Evolutionary conservation across 1,139 yeast genomes (phyloP).

Genomic region (Meyerozyma smithsonii): DNA sequence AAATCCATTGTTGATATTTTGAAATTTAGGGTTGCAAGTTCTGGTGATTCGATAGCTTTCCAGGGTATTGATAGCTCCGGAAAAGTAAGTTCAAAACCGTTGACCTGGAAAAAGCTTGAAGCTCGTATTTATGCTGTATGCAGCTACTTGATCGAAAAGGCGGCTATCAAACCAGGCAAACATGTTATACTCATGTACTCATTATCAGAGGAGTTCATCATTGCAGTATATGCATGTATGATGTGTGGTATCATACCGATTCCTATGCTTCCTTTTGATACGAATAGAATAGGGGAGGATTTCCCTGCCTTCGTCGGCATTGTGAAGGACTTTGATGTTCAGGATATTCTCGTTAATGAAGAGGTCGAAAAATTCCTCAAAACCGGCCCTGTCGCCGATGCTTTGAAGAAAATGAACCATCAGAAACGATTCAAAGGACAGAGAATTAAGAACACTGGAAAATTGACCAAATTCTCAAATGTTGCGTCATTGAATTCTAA

Average conservation of each 20-base stretch:
- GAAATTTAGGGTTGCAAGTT: constrained; percentile 71
- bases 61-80: constrained; percentile 54
- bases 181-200: constrained; percentile 79
- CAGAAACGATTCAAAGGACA: constrained; percentile 42
- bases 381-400: constrained; percentile 61
- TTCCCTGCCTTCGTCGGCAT: constrained; percentile 63
- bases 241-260: constrained; percentile 75
- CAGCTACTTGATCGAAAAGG: constrained; percentile 49
- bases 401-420: constrained; percentile 51
- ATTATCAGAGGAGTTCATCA: constrained; percentile 79
- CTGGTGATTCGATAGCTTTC: constrained; percentile 79
- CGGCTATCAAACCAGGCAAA: constrained; percentile 59
- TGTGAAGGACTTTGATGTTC: constrained; percentile 64
- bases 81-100: constrained; percentile 48
- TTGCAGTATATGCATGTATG: constrained; percentile 84
- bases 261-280: constrained; percentile 75
- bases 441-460: constrained; percentile 62
- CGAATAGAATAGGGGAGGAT: constrained; percentile 70
- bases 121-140: constrained; percentile 71
- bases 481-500: constrained; percentile 42
- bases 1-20: constrained; percentile 67
- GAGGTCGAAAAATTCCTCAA: constrained; percentile 72
- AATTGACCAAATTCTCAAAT: constrained; percentile 54
- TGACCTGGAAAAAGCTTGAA: constrained; percentile 87
- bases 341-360: constrained; percentile 69